Evolutionary conservation across 208 protist species (phyloP).

Genomic region (Willaertia magna): DNA sequence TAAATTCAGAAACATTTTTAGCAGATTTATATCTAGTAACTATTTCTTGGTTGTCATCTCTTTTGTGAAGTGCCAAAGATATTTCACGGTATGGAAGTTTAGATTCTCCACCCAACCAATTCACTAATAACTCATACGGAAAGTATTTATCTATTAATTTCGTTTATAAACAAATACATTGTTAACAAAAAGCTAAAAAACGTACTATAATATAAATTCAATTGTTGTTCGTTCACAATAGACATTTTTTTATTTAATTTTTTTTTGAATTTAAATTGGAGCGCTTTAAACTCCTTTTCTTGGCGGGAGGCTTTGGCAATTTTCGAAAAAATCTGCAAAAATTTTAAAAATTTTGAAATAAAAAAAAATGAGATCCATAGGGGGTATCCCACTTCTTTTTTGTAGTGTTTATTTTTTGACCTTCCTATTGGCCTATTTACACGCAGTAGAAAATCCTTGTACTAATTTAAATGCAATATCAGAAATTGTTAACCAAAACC

Average conservation of each 20-base stretch:
- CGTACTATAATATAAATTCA: background rate
- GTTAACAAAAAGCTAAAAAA: background rate
- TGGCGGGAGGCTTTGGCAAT: too few relatives aligned
- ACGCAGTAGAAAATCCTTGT: too few relatives aligned
- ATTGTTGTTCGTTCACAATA: background rate
- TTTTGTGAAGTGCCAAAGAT: background rate
- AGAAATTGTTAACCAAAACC: background rate
- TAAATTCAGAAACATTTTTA: constrained; percentile 15
- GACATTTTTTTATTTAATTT: background rate
- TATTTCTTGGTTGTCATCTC: constrained; percentile 20
- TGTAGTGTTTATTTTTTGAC: too few relatives aligned
- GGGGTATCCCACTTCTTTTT: too few relatives aligned
- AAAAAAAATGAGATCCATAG: too few relatives aligned
- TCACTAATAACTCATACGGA: background rate
- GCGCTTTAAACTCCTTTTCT: too few relatives aligned
- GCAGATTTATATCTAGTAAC: constrained; percentile 35
- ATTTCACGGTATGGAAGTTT: background rate
- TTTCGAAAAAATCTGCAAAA: too few relatives aligned
- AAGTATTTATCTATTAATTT: background rate
- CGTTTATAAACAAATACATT: background rate
- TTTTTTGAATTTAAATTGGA: too few relatives aligned
- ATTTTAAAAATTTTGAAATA: too few relatives aligned
- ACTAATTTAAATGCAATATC: background rate
- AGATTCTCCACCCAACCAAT: background rate
- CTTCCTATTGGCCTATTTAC: too few relatives aligned